Conservation (phyloP, 2,329 filamentous ascomycete species). For the Epichloe uncinata region DNA sequence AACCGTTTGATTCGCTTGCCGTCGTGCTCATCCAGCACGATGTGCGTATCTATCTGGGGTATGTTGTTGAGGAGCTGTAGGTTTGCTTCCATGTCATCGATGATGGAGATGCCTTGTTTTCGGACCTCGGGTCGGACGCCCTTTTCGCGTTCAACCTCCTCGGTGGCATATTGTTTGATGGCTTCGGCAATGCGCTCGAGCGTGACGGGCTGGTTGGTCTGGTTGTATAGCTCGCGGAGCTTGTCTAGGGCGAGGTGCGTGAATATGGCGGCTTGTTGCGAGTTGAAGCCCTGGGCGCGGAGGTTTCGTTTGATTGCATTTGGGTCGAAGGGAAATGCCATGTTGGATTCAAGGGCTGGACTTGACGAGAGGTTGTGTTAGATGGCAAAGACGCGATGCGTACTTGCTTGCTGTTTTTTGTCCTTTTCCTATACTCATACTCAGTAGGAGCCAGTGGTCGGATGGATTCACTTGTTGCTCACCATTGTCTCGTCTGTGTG, state of each 20-base stretch:
- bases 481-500: neutral
- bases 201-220: slow-evolving; percentile 7
- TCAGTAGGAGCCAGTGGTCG: neutral
- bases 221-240: slow-evolving; percentile 8
- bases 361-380: no score
- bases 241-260: slow-evolving; percentile 11
- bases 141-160: slow-evolving; percentile 8
- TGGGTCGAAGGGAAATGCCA: slow-evolving; percentile 11
- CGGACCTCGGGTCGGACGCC: neutral
- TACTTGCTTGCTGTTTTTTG: neutral
- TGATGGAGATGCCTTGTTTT: slow-evolving; percentile 5
- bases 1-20: slow-evolving; percentile 14
- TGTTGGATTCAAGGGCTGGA: neutral
- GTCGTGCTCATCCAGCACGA: slow-evolving; percentile 6
- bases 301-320: slow-evolving; percentile 9
- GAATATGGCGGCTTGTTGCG: slow-evolving; percentile 11
- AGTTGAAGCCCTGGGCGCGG: slow-evolving; percentile 9
- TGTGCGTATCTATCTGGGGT: neutral
- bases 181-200: slow-evolving; percentile 10
- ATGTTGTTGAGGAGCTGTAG: slow-evolving; percentile 1
- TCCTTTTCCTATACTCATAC: neutral
- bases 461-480: neutral
- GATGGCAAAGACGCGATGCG: neutral
- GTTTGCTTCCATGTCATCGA: slow-evolving; percentile 7
- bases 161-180: slow-evolving; percentile 10